A percentile compares a stretch with the other conserved stretches of the same genome.
Evolutionary conservation across 2,329 filamentous ascomycete genomes (phyloP).

Genomic region (Talaromyces sp.): DNA sequence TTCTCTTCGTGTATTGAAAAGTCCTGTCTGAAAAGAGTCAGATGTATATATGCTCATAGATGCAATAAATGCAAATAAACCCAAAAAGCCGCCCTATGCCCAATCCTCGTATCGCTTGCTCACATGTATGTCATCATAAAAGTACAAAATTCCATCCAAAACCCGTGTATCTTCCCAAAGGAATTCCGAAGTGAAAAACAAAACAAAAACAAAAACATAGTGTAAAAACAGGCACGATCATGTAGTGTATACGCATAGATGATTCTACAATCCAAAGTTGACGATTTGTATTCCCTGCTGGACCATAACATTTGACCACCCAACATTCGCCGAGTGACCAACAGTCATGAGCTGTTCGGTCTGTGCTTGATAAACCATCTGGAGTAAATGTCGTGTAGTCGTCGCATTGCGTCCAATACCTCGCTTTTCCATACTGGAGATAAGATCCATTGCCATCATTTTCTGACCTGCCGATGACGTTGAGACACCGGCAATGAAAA

Average conservation of each 20-base stretch:
- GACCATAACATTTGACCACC: conserved; percentile 52
- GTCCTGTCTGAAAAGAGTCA: not conserved
- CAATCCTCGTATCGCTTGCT: conserved; percentile 21
- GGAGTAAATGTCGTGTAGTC: conserved; percentile 47
- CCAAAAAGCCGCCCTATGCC: not conserved
- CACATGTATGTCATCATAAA: conserved; percentile 24
- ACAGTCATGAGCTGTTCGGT: conserved; percentile 41
- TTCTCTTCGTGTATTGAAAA: conserved; percentile 2
- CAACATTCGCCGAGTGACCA: conserved; percentile 46
- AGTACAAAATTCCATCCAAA: conserved; percentile 17
- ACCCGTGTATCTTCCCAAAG: not conserved
- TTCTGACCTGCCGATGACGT: conserved; percentile 44
- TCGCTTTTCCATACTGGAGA: conserved; percentile 49
- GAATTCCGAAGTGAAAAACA: not conserved
- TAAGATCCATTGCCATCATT: conserved; percentile 49
- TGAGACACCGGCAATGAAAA: conserved; percentile 55
- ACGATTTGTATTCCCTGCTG: conserved; percentile 50
- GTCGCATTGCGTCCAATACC: conserved; percentile 51
- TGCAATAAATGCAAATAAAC: not conserved
- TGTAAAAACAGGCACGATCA: not conserved
- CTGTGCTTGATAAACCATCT: conserved; percentile 51
- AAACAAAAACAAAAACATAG: not conserved
- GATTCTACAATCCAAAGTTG: conserved; percentile 51
- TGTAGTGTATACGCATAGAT: conserved; percentile 11
- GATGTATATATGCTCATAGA: not conserved